Evolutionary conservation across 2,329 filamentous ascomycete species (phyloP), one percentile per base, ranked within the genome.

Genomic region (Fusarium verticillioides): DNA sequence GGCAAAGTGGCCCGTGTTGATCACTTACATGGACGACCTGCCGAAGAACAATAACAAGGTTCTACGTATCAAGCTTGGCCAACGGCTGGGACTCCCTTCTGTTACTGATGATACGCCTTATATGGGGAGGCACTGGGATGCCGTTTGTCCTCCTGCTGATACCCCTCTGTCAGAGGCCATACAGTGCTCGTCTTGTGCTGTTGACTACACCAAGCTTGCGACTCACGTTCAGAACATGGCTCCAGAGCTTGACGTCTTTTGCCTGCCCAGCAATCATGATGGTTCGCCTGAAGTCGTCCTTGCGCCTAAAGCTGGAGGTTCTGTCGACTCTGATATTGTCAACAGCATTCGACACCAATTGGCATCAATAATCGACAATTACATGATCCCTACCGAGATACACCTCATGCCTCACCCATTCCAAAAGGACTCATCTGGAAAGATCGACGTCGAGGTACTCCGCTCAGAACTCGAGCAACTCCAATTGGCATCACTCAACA

Each of bases 1-100:
- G 4, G 62, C 53, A 0, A 67, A 67, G 3, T 67, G 64, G 64
- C 64, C 64, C 2, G 64, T 67, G 0, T 12, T 67, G 7, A 61
- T 67, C 34, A n/a, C 39, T 0, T 67, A 67, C 4, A 67, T 67
- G 62, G 4, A 42, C 1, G 64, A 67, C 9, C 42, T 67, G 5
- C 64, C 64, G 1, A 67, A 67, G 52, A 67, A 67, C 39, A 67
- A 67, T n/a, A 58, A 58, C 18, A 67, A 67, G 11, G 63, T 67
- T 0, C 34, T 67, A 2, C 19, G 64, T 16, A 67, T 67, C 5
- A 67, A 36, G 9, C 62, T 67, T 7, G 53, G 43, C 0, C 46
- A 61, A 9, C 32, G 64, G 0, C 10, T 67, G 7, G 52, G 40
- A 1, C 28, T 67, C 5, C 44, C 46, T 1, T 36, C 8, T 4